A percentile compares a stretch with the other conserved stretches of the same genome.
These are phyloP conservation scores for sorghum (Sorghum bicolor) DNA, from an alignment of 176 grass and related monocot species.

Conservation along the genomic window Sorghum_bicolor_NCBIv3 NC_012872.2:7388001-7388500, in stretches of 20 bases:
- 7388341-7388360: neutral
- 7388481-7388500: neutral
- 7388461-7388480: neutral
- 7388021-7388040: conserved; percentile 20
- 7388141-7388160: neutral
- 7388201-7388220: neutral
- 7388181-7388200: neutral
- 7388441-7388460: neutral
- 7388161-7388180: conserved; percentile 16
- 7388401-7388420: neutral
- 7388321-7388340: neutral
- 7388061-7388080: neutral
- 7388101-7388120: neutral
- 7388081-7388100: neutral
- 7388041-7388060: neutral
- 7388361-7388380: neutral
- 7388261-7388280: neutral
- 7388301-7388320: neutral
- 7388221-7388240: neutral
- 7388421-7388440: neutral
- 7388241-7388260: neutral
- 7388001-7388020: neutral
- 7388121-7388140: neutral
- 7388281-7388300: conserved; percentile 16
- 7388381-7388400: neutral